A percentile compares a stretch with the other conserved stretches of the same genome.
These are phyloP conservation scores for Fusarium goolgardi DNA, from an alignment of 2,329 filamentous ascomycete genomes.

Conservation along the genomic window DNA sequence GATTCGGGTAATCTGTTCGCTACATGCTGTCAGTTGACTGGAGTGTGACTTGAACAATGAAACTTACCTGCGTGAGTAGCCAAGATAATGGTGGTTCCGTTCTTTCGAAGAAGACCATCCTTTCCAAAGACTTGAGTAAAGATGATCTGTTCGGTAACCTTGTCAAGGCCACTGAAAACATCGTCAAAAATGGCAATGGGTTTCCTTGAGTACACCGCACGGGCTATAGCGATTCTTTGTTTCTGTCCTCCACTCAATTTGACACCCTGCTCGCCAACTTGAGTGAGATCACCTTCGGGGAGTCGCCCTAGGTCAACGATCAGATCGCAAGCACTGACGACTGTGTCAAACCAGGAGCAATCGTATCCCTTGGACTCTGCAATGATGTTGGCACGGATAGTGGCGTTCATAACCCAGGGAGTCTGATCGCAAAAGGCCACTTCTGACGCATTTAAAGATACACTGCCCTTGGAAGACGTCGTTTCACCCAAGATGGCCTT, in stretches of 20 bases:
- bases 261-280: conserved; percentile 50
- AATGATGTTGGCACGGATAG: conserved; percentile 52
- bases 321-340: conserved; percentile 52
- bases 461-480: conserved; percentile 27
- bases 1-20: conserved; percentile 53
- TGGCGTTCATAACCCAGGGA: conserved; percentile 52
- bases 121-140: conserved; percentile 55
- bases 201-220: conserved; percentile 51
- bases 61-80: conserved; percentile 51
- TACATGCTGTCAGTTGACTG: conserved; percentile 4
- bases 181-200: conserved; percentile 54
- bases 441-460: conserved; percentile 41
- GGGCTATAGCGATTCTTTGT: conserved; percentile 51
- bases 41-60: not conserved
- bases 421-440: conserved; percentile 50
- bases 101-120: conserved; percentile 51
- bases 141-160: conserved; percentile 56
- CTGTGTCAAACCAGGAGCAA: conserved; percentile 47
- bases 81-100: conserved; percentile 48
- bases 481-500: conserved; percentile 50
- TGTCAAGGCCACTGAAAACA: conserved; percentile 56
- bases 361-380: conserved; percentile 49
- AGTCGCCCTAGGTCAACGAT: conserved; percentile 45
- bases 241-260: conserved; percentile 53
- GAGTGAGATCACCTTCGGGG: conserved; percentile 41